Evolutionary conservation across 2,329 filamentous ascomycete genomes (phyloP).

Genomic region (Aspergillus neotritici): DNA sequence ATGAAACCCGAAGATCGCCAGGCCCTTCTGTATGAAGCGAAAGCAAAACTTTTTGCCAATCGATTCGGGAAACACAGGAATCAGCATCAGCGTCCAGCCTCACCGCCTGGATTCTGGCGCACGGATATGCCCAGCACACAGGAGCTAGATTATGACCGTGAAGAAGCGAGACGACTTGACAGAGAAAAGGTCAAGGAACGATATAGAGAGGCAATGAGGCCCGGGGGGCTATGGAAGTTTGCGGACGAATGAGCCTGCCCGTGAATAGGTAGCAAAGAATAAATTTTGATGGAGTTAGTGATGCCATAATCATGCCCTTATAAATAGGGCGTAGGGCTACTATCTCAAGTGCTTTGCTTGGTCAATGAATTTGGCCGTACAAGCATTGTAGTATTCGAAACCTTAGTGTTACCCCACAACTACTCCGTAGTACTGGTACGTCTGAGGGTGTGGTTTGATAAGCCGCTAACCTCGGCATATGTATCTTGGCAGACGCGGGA

Average conservation of each 20-base stretch:
- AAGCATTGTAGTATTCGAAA: background rate
- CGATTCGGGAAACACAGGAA: slow-evolving; percentile 72
- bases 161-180: slow-evolving; percentile 60
- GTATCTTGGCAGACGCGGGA: slow-evolving; percentile 22
- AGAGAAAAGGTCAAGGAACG: slow-evolving; percentile 63
- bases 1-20: slow-evolving; percentile 59
- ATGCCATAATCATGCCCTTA: no score
- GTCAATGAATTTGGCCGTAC: background rate
- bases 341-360: background rate
- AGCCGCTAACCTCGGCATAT: slow-evolving; percentile 20
- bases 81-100: slow-evolving; percentile 62
- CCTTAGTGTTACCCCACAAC: no score
- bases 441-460: background rate
- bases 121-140: slow-evolving; percentile 86
- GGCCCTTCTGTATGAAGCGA: slow-evolving; percentile 68
- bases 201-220: slow-evolving; percentile 74
- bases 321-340: slow-evolving; percentile 14
- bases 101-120: slow-evolving; percentile 86
- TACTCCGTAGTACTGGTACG: no score
- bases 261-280: background rate
- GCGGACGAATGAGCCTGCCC: slow-evolving; percentile 59
- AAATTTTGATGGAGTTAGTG: background rate
- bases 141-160: slow-evolving; percentile 61
- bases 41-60: slow-evolving; percentile 66
- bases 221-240: slow-evolving; percentile 72